Evolutionary conservation across 345 rosid genomes (phyloP).

Genomic region (Hirschfeldia incana): DNA sequence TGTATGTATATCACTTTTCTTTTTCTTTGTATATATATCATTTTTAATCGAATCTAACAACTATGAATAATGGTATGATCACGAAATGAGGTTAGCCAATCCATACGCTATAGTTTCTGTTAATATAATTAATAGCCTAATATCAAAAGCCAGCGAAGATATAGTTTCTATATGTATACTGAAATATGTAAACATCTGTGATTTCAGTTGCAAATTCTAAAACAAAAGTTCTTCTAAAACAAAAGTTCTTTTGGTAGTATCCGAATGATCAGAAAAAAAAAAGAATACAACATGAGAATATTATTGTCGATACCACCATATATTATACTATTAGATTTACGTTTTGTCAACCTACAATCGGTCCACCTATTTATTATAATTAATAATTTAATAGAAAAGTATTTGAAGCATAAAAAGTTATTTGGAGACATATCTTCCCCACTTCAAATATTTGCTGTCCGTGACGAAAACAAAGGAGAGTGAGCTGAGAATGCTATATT

Average conservation of each 20-base stretch:
- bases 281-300: neutral
- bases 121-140: neutral
- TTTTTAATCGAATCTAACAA: conserved; percentile 14
- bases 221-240: neutral
- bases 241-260: neutral
- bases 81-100: neutral
- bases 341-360: neutral
- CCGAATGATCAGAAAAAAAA: neutral
- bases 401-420: neutral
- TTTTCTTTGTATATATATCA: conserved; percentile 1
- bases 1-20: neutral
- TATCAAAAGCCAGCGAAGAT: neutral
- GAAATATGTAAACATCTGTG: neutral
- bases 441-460: conserved; percentile 10
- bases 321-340: neutral
- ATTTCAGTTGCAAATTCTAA: neutral
- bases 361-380: neutral
- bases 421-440: conserved; percentile 8
- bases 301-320: neutral
- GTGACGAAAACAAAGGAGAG: conserved; percentile 21
- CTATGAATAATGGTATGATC: neutral
- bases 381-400: neutral
- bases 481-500: neutral
- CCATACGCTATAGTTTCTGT: neutral
- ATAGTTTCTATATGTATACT: neutral